Percentiles rank a stretch among this genome's conserved stretches.
Evolutionary conservation across 345 rosid genomes (phyloP).

Genomic region (Hirschfeldia incana): DNA sequence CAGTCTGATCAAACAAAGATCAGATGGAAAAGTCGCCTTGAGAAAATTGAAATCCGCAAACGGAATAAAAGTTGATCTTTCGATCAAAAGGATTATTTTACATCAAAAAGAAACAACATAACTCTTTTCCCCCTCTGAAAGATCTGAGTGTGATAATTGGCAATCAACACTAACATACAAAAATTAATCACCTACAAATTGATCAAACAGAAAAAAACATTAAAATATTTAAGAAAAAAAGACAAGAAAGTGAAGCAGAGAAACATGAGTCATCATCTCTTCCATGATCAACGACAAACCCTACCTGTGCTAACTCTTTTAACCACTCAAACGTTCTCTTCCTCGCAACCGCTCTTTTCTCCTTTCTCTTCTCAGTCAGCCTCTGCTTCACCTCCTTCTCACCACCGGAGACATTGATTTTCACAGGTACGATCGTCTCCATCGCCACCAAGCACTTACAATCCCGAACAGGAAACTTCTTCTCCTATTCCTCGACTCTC

Average conservation of each 20-base stretch:
- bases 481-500: slow-evolving; percentile 9
- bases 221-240: not conserved
- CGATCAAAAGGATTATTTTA: no score
- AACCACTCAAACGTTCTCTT: slow-evolving; percentile 87
- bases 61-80: no score
- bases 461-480: slow-evolving; percentile 48
- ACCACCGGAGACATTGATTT: not conserved
- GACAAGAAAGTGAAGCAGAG: slow-evolving; percentile 21
- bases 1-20: no score
- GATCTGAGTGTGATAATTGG: slow-evolving; percentile 1
- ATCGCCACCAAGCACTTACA: slow-evolving; percentile 65
- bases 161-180: slow-evolving; percentile 33
- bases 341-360: slow-evolving; percentile 61
- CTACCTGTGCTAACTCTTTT: slow-evolving; percentile 50
- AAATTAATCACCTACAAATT: slow-evolving; percentile 21
- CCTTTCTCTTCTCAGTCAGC: slow-evolving; percentile 43
- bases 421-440: slow-evolving; percentile 41
- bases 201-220: slow-evolving; percentile 15
- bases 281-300: slow-evolving; percentile 44
- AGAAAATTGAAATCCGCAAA: no score
- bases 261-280: slow-evolving; percentile 19
- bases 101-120: no score
- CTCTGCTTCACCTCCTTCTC: no score
- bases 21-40: no score
- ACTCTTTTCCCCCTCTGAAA: no score